Percentiles rank a stretch among this genome's conserved stretches.
Evolutionary conservation across 805 yeast species (phyloP).

Genomic region (Wickerhamomyces queroliae): DNA sequence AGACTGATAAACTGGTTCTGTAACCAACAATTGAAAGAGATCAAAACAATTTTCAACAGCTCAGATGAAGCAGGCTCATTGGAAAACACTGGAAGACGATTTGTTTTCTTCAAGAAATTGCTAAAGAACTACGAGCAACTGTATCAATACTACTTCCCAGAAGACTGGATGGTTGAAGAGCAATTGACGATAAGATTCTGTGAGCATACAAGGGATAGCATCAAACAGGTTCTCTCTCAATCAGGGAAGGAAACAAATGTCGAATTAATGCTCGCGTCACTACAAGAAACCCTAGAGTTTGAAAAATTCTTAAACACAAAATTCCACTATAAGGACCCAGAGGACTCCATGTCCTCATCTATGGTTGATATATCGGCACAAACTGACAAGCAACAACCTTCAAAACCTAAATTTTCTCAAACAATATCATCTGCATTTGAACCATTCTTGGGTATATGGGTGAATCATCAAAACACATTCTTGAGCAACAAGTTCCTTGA

Average conservation of each 20-base stretch:
- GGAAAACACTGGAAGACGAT: conserved; percentile 80
- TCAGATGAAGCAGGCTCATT: conserved; percentile 92
- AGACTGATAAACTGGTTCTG: conserved; percentile 72
- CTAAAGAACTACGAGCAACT: conserved; percentile 51
- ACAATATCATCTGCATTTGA: conserved; percentile 67
- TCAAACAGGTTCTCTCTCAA: conserved; percentile 45
- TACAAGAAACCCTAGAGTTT: conserved; percentile 78
- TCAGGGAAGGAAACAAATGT: conserved; percentile 44
- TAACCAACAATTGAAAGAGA: conserved; percentile 63
- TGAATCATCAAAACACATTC: conserved; percentile 69
- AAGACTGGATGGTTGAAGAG: conserved; percentile 63
- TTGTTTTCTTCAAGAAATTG: conserved; percentile 71
- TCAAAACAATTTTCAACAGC: conserved; percentile 65
- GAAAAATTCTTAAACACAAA: conserved; percentile 66
- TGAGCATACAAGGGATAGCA: conserved; percentile 60
- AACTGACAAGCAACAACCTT: conserved; percentile 15
- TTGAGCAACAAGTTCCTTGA: conserved; percentile 59
- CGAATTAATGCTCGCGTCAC: conserved; percentile 57
- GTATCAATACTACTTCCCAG: conserved; percentile 54
- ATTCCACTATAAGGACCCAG: conserved; percentile 42
- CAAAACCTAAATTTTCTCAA: conserved; percentile 27
- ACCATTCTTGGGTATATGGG: conserved; percentile 83
- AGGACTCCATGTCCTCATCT: conserved; percentile 14
- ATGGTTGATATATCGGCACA: conserved; percentile 8
- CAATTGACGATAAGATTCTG: conserved; percentile 61